Evolutionary conservation across 177 flowering plant species (phyloP).

Genomic region (Telopea speciosissima): DNA sequence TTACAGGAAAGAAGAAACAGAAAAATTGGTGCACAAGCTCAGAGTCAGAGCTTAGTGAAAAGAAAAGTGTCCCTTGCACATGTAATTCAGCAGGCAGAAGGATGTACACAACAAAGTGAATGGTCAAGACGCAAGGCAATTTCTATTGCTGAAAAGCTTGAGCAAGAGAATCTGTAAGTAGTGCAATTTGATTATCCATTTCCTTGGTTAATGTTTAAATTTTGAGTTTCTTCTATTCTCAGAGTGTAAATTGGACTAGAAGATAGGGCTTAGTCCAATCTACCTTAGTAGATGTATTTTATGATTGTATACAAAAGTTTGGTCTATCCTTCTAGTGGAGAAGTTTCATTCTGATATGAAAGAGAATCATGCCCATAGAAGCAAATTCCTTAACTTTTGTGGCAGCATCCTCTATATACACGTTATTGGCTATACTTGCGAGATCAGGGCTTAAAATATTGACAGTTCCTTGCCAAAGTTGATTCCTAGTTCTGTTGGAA

Average conservation of each 20-base stretch:
- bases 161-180: conserved; percentile 89
- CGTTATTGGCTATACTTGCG: no score
- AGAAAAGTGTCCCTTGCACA: conserved; percentile 92
- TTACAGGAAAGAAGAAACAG: conserved; percentile 34
- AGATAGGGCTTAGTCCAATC: neutral
- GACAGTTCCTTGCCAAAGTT: no score
- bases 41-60: conserved; percentile 65
- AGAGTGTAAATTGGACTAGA: neutral
- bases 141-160: conserved; percentile 92
- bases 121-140: conserved; percentile 87
- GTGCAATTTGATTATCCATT: conserved; percentile 6
- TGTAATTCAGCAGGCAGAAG: conserved; percentile 91
- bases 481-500: no score
- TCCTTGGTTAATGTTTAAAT: conserved; percentile 1
- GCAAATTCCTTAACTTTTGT: no score
- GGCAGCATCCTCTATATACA: no score
- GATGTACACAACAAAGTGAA: conserved; percentile 49
- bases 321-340: neutral
- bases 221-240: neutral
- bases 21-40: conserved; percentile 44
- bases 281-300: neutral
- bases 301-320: no score
- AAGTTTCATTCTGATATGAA: neutral
- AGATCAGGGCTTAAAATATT: no score
- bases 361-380: no score